These are phyloP conservation scores for Xylaria sp. DNA, from an alignment of 2,329 filamentous ascomycete species.

Conservation along the genomic window DNA sequence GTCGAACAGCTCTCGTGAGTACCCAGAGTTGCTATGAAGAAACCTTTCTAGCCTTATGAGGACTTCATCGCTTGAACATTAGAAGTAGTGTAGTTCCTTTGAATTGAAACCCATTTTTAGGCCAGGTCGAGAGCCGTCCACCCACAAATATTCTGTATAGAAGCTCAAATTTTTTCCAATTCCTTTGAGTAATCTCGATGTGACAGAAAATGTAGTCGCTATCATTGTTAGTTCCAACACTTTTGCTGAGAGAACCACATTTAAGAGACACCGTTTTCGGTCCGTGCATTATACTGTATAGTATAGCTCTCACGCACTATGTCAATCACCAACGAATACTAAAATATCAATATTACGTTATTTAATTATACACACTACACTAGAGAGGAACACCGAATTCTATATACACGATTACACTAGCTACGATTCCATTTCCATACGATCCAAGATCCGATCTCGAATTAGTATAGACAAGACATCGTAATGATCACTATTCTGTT, in stretches of 20 bases:
- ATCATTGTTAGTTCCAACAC: conserved; percentile 5
- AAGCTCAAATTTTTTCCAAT: neutral
- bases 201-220: conserved; percentile 6
- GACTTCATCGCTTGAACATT: neutral
- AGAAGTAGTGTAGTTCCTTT: neutral
- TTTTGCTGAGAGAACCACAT: neutral
- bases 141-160: neutral
- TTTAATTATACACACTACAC: conserved; percentile 9
- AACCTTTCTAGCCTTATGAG: neutral
- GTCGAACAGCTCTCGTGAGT: neutral
- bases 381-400: too few species aligned
- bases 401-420: too few species aligned
- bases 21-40: neutral
- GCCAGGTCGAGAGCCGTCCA: conserved; percentile 1
- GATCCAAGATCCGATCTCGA: conserved; percentile 3
- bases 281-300: neutral
- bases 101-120: neutral
- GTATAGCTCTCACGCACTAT: neutral
- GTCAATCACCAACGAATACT: neutral
- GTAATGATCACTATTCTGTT: conserved; percentile 5
- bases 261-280: conserved; percentile 19
- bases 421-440: neutral
- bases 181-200: conserved; percentile 2
- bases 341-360: conserved; percentile 20
- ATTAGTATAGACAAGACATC: neutral